Conservation (phyloP, 139 green algal species). For the Tetradesmus lagerheimii region DNA sequence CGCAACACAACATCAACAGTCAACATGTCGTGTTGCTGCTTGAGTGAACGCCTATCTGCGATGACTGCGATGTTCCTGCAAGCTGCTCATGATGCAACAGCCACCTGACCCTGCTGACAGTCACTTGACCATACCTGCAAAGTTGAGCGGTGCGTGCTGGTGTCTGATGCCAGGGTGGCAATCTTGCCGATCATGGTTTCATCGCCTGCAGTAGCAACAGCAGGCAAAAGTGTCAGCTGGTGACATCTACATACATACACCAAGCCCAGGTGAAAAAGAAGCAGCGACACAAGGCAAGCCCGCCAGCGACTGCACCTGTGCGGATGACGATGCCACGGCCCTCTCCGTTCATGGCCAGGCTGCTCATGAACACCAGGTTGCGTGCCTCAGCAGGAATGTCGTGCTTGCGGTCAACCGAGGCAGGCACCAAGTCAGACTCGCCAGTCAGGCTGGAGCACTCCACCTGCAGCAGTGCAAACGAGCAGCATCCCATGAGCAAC, state of each 20-base stretch:
- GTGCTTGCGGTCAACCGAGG: constrained; percentile 37
- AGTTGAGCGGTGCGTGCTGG: constrained; percentile 42
- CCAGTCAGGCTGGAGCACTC: constrained; percentile 56
- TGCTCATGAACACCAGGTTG: constrained; percentile 60
- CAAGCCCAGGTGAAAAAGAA: not conserved
- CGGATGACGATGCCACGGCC: constrained; percentile 51
- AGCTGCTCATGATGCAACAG: not conserved
- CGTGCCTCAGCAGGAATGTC: constrained; percentile 49
- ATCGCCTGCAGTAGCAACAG: constrained; percentile 38
- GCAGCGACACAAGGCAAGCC: not conserved
- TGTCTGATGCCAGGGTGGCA: constrained; percentile 42
- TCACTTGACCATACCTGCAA: constrained; percentile 2
- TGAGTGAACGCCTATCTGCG: too few relatives aligned
- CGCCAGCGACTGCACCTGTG: constrained; percentile 31
- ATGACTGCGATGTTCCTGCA: not conserved
- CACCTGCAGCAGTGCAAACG: constrained; percentile 16
- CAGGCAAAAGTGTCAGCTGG: not conserved
- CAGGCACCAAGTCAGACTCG: constrained; percentile 55
- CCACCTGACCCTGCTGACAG: not conserved
- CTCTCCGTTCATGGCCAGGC: constrained; percentile 53
- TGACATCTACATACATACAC: not conserved
- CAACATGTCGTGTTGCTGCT: not conserved
- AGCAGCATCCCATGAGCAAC: not conserved
- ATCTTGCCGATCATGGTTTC: constrained; percentile 62
- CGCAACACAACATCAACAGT: not conserved